Percentiles rank a stretch among this genome's conserved stretches.
phyloP scores from a whole-genome alignment of 177 flowering plant genomes.

The Vitis hybrid region DNA sequence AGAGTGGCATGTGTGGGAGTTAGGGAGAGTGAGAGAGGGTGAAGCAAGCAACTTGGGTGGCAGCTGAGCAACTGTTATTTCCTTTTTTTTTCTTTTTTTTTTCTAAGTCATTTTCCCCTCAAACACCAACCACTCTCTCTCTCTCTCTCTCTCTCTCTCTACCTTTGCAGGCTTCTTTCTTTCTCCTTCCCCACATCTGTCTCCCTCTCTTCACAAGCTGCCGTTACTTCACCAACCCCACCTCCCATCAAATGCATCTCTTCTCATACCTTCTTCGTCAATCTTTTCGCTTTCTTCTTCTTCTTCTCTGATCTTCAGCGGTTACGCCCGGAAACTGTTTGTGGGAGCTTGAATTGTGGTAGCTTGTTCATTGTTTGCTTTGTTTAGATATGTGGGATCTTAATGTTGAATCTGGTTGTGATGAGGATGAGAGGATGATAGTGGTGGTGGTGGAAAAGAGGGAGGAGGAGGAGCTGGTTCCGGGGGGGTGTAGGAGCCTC shows the following conservation, averaged over 20 bases:
- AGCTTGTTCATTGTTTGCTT: no score
- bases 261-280: neutral
- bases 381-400: constrained; percentile 33
- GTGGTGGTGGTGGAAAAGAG: neutral
- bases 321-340: no score
- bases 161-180: neutral
- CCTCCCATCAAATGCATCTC: neutral
- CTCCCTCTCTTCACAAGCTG: neutral
- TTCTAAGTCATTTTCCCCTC: neutral
- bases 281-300: neutral
- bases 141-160: neutral
- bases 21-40: no score
- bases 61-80: no score
- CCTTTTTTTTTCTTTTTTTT: neutral
- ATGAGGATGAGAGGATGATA: neutral
- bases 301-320: neutral
- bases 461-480: neutral
- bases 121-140: neutral
- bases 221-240: neutral
- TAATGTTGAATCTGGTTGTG: constrained; percentile 16
- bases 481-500: neutral
- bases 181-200: neutral
- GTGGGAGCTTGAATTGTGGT: no score
- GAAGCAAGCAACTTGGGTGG: no score
- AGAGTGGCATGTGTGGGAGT: no score